These are phyloP conservation scores for Monascus purpureus DNA, from an alignment of 495 filamentous ascomycete species.

Conservation along the genomic window DNA sequence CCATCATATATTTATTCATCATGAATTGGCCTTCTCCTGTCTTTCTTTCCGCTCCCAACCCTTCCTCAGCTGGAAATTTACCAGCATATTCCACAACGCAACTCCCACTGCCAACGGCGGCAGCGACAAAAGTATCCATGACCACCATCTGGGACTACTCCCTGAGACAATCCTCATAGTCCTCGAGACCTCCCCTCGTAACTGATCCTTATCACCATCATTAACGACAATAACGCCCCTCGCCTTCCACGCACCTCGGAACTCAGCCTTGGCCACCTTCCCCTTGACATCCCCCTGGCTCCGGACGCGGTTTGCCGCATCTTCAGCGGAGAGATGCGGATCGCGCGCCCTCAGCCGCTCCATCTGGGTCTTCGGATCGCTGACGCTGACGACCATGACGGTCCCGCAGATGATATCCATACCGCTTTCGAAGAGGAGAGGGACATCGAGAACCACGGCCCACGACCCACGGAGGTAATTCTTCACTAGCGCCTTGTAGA, in stretches of 20 bases:
- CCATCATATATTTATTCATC: too few species aligned
- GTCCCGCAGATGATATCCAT: conserved; percentile 71
- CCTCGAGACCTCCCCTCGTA: conserved; percentile 47
- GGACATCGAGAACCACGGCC: conserved; percentile 89
- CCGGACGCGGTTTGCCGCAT: conserved; percentile 66
- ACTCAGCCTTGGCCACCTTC: conserved; percentile 62
- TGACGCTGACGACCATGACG: conserved; percentile 74
- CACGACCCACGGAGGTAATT: conserved; percentile 59
- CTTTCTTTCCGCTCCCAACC: conserved; percentile 53
- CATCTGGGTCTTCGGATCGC: conserved; percentile 66
- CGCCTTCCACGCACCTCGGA: conserved; percentile 37
- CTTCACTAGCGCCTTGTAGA: conserved; percentile 50
- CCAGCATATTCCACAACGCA: conserved; percentile 51
- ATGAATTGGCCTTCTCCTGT: conserved; percentile 55
- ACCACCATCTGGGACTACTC: conserved; percentile 68
- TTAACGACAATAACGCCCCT: conserved; percentile 76
- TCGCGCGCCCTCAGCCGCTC: conserved; percentile 57
- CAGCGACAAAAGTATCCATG: conserved; percentile 51
- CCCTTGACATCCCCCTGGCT: conserved; percentile 74
- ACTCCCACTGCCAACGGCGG: conserved; percentile 56
- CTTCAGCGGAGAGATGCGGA: conserved; percentile 52
- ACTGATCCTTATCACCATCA: conserved; percentile 54
- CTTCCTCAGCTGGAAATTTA: conserved; percentile 51
- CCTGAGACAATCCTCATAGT: conserved; percentile 47
- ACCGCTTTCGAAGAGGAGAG: conserved; percentile 74